Evolutionary conservation across 305 asterid genomes (phyloP).

Genomic region (Coffea humblotiana): DNA sequence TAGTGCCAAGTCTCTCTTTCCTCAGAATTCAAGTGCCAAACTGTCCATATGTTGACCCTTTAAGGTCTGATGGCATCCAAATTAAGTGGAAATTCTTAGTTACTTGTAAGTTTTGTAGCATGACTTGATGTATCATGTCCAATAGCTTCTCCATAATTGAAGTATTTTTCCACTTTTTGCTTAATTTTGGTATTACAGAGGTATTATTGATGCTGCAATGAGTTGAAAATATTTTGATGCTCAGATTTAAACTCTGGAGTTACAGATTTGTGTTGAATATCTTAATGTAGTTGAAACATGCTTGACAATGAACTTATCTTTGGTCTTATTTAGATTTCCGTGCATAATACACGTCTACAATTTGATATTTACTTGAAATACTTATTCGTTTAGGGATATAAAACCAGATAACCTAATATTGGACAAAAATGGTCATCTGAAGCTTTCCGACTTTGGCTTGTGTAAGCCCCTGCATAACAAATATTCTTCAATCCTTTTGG

Average conservation of each 20-base stretch:
- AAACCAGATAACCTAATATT: conserved; percentile 94
- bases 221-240: background rate
- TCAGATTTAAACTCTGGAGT: background rate
- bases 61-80: background rate
- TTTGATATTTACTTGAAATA: conserved; percentile 6
- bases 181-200: background rate
- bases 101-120: background rate
- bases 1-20: background rate
- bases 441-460: conserved; percentile 96
- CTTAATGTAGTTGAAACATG: background rate
- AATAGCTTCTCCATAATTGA: background rate
- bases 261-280: background rate
- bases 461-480: conserved; percentile 86
- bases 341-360: background rate
- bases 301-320: background rate
- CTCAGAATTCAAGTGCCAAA: background rate
- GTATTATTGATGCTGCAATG: background rate
- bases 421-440: conserved; percentile 89
- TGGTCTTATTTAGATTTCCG: background rate
- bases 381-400: conserved; percentile 66
- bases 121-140: background rate
- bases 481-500: conserved; percentile 78
- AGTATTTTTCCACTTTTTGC: background rate
- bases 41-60: background rate
- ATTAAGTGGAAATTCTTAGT: too few species aligned